A percentile compares a stretch with the other conserved stretches of the same genome.
These are phyloP conservation scores for Cajanus cajan DNA, from an alignment of 306 rosid genomes.

Conservation along the genomic window DNA sequence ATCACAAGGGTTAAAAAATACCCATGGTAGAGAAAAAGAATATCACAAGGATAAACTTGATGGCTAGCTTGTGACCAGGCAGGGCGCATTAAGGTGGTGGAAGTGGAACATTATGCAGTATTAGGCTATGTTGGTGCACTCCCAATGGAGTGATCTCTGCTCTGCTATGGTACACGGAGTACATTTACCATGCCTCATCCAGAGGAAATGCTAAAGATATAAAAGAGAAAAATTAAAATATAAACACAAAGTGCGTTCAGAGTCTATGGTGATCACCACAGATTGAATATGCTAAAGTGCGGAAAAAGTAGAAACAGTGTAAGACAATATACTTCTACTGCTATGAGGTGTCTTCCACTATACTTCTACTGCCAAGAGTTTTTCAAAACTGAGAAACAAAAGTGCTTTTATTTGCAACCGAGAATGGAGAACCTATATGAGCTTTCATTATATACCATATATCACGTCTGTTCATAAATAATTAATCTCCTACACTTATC, in stretches of 20 bases:
- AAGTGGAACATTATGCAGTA: no score
- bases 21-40: no score
- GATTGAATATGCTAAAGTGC: constrained; percentile 6
- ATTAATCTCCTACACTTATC: constrained; percentile 41
- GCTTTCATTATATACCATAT: constrained; percentile 25
- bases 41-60: no score
- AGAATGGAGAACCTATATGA: constrained; percentile 4
- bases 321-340: not conserved
- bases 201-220: not conserved
- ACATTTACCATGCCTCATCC: not conserved
- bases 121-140: no score
- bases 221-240: not conserved
- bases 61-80: no score
- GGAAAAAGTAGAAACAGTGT: not conserved
- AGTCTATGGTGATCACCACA: not conserved
- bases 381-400: not conserved
- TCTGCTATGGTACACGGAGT: not conserved
- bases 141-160: no score
- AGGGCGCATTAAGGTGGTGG: no score
- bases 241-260: constrained; percentile 13
- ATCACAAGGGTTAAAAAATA: no score
- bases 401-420: not conserved
- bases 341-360: constrained; percentile 40
- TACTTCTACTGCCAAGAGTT: not conserved
- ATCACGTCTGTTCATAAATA: constrained; percentile 31